Percentiles rank a stretch among this genome's conserved stretches.
Evolutionary conservation across 768 basidiomycete species (phyloP).

Genomic region (Kwoniella sp.): DNA sequence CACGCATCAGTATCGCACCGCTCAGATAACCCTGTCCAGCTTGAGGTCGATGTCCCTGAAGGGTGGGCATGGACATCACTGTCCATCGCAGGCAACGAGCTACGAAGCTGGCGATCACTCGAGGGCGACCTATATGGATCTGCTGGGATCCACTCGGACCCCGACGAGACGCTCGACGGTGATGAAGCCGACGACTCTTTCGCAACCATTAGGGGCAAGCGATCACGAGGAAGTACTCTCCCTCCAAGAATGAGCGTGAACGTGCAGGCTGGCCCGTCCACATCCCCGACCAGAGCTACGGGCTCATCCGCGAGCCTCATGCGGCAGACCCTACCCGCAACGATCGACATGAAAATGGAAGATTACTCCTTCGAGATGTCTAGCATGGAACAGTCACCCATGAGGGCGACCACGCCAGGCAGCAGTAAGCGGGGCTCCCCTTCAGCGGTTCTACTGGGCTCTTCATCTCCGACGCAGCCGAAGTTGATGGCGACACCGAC

Average conservation of each 20-base stretch:
- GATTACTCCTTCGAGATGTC: slow-evolving; percentile 38
- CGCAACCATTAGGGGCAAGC: slow-evolving; percentile 19
- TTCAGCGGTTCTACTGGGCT: background rate
- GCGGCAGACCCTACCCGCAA: slow-evolving; percentile 18
- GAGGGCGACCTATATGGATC: too few species aligned
- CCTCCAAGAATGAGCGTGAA: too few species aligned
- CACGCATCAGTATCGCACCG: background rate
- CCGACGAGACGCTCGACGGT: slow-evolving; percentile 4
- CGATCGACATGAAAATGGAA: slow-evolving; percentile 20
- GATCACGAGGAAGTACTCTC: background rate
- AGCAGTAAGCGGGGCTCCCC: background rate
- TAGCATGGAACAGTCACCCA: slow-evolving; percentile 7
- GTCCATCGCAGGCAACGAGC: slow-evolving; percentile 15
- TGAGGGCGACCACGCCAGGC: slow-evolving; percentile 2
- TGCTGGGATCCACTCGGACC: slow-evolving; percentile 11
- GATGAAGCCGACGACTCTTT: slow-evolving; percentile 29
- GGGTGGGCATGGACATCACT: slow-evolving; percentile 36
- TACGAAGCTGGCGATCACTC: slow-evolving; percentile 17
- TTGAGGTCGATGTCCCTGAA: slow-evolving; percentile 23
- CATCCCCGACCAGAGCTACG: background rate
- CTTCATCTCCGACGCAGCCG: background rate
- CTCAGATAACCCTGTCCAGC: background rate
- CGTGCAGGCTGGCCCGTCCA: too few species aligned
- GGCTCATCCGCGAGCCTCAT: slow-evolving; percentile 17
- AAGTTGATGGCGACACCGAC: background rate